Evolutionary conservation across 768 basidiomycete genomes (phyloP).

Genomic region (Glaciozyma martinii): DNA sequence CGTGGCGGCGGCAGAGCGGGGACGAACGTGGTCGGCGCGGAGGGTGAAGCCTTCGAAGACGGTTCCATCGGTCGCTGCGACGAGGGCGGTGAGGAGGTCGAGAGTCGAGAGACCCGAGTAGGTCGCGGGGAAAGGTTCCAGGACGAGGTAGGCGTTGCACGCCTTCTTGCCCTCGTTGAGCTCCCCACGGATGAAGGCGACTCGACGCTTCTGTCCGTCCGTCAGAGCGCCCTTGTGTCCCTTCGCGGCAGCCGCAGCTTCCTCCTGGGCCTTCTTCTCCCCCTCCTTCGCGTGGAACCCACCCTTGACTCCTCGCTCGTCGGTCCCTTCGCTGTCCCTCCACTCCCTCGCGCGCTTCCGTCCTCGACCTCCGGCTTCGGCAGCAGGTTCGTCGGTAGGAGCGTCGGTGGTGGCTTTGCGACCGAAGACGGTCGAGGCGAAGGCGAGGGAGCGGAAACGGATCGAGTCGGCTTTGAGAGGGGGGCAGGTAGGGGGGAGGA

Average conservation of each 20-base stretch:
- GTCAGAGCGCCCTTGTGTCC: slow-evolving; percentile 55
- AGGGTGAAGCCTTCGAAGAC: slow-evolving; percentile 67
- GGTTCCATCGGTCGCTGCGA: slow-evolving; percentile 57
- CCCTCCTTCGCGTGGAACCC: slow-evolving; percentile 16
- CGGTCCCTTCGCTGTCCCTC: slow-evolving; percentile 41
- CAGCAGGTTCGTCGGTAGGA: slow-evolving; percentile 40
- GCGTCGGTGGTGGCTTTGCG: slow-evolving; percentile 39
- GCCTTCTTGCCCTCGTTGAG: slow-evolving; percentile 68
- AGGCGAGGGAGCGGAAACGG: slow-evolving; percentile 88
- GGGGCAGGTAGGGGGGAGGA: slow-evolving; percentile 26
- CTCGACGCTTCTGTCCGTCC: slow-evolving; percentile 77
- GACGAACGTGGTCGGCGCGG: slow-evolving; percentile 62
- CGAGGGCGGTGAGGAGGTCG: slow-evolving; percentile 41
- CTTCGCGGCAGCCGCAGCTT: neutral
- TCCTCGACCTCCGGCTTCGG: slow-evolving; percentile 47
- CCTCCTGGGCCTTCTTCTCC: slow-evolving; percentile 7
- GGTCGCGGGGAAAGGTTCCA: slow-evolving; percentile 37
- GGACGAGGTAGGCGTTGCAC: slow-evolving; percentile 83
- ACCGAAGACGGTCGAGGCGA: slow-evolving; percentile 60
- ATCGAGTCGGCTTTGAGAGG: slow-evolving; percentile 75
- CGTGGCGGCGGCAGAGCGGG: slow-evolving; percentile 37
- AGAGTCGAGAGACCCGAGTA: slow-evolving; percentile 2
- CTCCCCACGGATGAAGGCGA: slow-evolving; percentile 88
- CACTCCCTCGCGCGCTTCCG: slow-evolving; percentile 36
- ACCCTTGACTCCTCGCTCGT: slow-evolving; percentile 25